Conservation (phyloP, 257 asterid species). For the Ophiorrhiza pumila region DNA sequence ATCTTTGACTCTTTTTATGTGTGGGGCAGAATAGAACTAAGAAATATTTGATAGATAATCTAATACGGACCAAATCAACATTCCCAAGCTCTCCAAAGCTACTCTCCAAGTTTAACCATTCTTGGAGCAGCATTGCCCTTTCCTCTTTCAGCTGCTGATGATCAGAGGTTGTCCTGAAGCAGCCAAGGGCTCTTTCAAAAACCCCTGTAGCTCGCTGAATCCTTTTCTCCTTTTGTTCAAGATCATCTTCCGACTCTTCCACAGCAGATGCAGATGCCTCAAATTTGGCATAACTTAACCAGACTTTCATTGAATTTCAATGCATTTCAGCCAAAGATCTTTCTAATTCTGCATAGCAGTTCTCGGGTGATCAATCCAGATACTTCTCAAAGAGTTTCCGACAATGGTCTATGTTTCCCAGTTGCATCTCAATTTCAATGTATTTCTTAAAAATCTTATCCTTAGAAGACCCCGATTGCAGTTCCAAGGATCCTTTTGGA, state of each 20-base stretch:
- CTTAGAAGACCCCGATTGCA: conserved; percentile 41
- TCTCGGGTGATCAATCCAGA: conserved; percentile 84
- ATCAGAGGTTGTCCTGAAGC: conserved; percentile 56
- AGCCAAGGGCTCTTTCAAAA: conserved; percentile 69
- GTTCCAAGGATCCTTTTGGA: conserved; percentile 38
- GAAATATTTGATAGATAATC: no score
- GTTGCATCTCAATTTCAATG: conserved; percentile 89
- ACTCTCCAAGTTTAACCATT: conserved; percentile 71
- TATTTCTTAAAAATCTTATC: conserved; percentile 88
- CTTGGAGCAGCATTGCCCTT: conserved; percentile 86
- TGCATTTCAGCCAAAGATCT: conserved; percentile 75
- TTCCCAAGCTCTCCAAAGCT: conserved; percentile 78
- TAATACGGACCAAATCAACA: conserved; percentile 56
- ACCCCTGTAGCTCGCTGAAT: conserved; percentile 78
- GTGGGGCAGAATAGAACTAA: no score
- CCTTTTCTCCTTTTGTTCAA: conserved; percentile 48
- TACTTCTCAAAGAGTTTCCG: conserved; percentile 75
- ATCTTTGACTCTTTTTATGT: no score
- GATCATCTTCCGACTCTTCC: conserved; percentile 51
- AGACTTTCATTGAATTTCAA: conserved; percentile 84
- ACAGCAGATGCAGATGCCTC: conserved; percentile 73
- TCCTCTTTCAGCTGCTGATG: conserved; percentile 87
- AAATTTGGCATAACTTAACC: conserved; percentile 93
- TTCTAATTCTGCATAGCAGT: conserved; percentile 89
- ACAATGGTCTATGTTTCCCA: conserved; percentile 81